Evolutionary conservation across 768 basidiomycete genomes (phyloP).

Genomic region (Aureoboletus auriporus): DNA sequence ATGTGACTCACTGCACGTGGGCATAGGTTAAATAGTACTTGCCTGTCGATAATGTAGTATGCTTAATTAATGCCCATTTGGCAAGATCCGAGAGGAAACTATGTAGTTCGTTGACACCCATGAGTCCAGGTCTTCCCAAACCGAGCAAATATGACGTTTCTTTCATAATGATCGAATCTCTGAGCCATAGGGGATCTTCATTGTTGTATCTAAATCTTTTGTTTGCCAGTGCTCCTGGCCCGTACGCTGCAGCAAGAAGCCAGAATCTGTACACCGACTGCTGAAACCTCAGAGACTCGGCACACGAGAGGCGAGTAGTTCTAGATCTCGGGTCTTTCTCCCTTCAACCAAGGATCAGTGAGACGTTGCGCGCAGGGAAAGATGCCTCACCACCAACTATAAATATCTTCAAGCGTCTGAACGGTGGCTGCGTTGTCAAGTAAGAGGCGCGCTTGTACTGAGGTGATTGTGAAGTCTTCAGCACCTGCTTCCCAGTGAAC

Average conservation of each 20-base stretch:
- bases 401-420: constrained; percentile 33
- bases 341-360: constrained; percentile 15
- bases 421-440: constrained; percentile 23
- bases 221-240: not conserved
- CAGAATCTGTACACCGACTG: constrained; percentile 30
- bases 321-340: constrained; percentile 34
- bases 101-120: constrained; percentile 17
- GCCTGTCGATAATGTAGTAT: not conserved
- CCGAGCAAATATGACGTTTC: constrained; percentile 5
- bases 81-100: constrained; percentile 18
- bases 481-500: constrained; percentile 6
- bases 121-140: constrained; percentile 13
- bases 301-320: constrained; percentile 25
- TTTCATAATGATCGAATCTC: constrained; percentile 5
- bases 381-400: constrained; percentile 34
- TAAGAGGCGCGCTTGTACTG: constrained; percentile 20
- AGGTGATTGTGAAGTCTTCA: constrained; percentile 9
- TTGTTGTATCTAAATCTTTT: not conserved
- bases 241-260: constrained; percentile 15
- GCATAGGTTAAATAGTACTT: not conserved
- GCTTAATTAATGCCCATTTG: constrained; percentile 8
- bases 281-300: constrained; percentile 31
- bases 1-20: too few species aligned
- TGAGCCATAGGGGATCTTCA: not conserved
- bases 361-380: not conserved